phyloP scores from a whole-genome alignment of 192 early-diverging fungal genomes.

The Mycoemilia scoparia region DNA sequence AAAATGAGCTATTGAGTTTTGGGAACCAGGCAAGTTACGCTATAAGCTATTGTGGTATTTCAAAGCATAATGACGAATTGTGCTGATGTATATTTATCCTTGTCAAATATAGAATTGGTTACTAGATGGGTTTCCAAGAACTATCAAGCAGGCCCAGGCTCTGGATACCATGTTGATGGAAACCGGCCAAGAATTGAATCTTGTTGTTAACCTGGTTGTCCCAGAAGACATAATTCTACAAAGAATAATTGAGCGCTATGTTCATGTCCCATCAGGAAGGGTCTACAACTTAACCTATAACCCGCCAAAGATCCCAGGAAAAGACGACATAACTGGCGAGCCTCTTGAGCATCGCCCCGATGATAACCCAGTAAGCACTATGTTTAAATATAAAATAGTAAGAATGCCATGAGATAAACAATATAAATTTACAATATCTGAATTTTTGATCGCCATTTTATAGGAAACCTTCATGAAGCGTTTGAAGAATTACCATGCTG shows the following conservation, averaged over 20 bases:
- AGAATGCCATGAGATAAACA: too few relatives aligned
- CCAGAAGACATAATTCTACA: slow-evolving; percentile 77
- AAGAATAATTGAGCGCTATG: slow-evolving; percentile 86
- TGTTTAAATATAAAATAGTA: too few relatives aligned
- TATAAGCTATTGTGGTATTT: too few relatives aligned
- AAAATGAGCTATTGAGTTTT: slow-evolving; percentile 10
- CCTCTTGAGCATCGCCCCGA: slow-evolving; percentile 69
- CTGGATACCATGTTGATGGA: slow-evolving; percentile 34
- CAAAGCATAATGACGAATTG: too few relatives aligned
- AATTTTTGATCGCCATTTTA: too few relatives aligned
- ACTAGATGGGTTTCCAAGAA: slow-evolving; percentile 85
- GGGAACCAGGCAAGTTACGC: too few relatives aligned
- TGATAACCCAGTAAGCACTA: slow-evolving; percentile 60
- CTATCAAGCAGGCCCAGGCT: slow-evolving; percentile 55
- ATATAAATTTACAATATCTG: background rate
- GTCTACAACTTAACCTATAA: slow-evolving; percentile 91
- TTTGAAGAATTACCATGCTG: slow-evolving; percentile 51
- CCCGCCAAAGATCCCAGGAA: slow-evolving; percentile 58
- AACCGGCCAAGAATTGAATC: slow-evolving; percentile 45
- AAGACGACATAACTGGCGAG: slow-evolving; percentile 91
- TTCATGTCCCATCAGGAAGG: slow-evolving; percentile 76
- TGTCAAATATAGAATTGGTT: too few relatives aligned
- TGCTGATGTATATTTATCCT: too few relatives aligned
- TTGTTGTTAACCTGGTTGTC: slow-evolving; percentile 80
- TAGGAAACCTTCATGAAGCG: slow-evolving; percentile 68